Evolutionary conservation across 176 grass and related monocot genomes (phyloP), one percentile per base, ranked within the genome.

Genomic region (Thalia dealbata): DNA sequence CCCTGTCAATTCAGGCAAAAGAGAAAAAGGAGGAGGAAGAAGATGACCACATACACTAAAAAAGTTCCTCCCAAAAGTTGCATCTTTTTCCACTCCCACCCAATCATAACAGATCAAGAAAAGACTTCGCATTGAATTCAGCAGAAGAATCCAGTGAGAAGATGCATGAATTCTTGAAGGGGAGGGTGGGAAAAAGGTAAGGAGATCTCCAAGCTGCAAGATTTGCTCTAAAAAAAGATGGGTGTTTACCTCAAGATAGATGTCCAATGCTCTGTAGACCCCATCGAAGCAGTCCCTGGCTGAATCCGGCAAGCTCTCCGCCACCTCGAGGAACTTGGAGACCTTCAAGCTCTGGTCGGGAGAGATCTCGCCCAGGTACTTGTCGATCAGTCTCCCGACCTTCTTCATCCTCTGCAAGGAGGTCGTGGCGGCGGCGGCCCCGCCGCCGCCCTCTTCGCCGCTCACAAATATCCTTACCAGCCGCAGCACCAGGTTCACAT

Each of bases 211-310:
- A 38, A 38, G 32, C 32, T 38, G 32, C 4, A 38, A 38, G 1
- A 38, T 38, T 38, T 38, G 32, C 32, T 38, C 32, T n/a, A 38
- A 38, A 38, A 38, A 38, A 38, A 38, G 1, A 38, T n/a, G n/a
- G n/a, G 11, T 0, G 22, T 14, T 83, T 81, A 96, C 93, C 84
- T 92, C 89, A 7, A 97, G 87, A 73, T 90, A 97, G 76, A 97
- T 97, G 75, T 97, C 93, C 7, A 97, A 73, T 12, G 93, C 89
- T 55, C 89, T 92, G 75, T 88, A 97, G 18, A 97, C 93, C 3
- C 89, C 93, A 79, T 97, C 89, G 29, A 84, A 90, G 81, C 93
- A 92, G 8, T 97, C 93, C 83, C 93, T 77, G 16, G 93, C 93
- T 7, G 78, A 77, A 84, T 97, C 89, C 16, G 93, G 93, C 19